Conservation (phyloP, 345 rosid species). For the Brassica juncea region DNA sequence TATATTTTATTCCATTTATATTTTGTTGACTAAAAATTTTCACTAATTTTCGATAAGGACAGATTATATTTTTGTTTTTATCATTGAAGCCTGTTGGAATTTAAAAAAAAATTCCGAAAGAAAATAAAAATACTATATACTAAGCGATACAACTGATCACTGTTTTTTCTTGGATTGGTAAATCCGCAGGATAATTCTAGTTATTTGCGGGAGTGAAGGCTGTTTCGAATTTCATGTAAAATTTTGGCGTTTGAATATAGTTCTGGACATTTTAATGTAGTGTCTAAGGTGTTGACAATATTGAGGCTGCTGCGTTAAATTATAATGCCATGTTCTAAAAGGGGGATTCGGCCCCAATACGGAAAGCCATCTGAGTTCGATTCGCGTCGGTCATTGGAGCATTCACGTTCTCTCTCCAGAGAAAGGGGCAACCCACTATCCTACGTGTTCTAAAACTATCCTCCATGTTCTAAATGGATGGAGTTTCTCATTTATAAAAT, state of each 20-base stretch:
- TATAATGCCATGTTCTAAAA: neutral
- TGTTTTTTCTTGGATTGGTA: neutral
- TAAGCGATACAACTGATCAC: neutral
- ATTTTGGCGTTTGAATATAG: neutral
- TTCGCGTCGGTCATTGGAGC: too few relatives aligned
- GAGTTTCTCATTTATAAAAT: neutral
- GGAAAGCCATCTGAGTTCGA: too few relatives aligned
- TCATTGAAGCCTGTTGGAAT: neutral
- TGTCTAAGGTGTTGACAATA: neutral
- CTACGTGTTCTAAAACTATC: neutral
- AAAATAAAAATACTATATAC: neutral
- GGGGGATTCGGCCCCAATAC: too few relatives aligned
- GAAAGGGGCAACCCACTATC: too few relatives aligned
- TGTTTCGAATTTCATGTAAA: neutral
- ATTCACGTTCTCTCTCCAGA: too few relatives aligned
- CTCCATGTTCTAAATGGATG: neutral
- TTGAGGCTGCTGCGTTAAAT: slow-evolving; percentile 2
- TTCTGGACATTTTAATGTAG: neutral
- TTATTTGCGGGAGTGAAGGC: neutral
- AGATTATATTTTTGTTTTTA: neutral
- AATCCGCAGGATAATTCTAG: neutral
- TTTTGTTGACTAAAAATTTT: neutral
- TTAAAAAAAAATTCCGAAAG: neutral
- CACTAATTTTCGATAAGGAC: neutral
- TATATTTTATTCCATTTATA: neutral